These are phyloP conservation scores for Citrus mangshanensis DNA, from an alignment of 345 rosid genomes.

Conservation along the genomic window DNA sequence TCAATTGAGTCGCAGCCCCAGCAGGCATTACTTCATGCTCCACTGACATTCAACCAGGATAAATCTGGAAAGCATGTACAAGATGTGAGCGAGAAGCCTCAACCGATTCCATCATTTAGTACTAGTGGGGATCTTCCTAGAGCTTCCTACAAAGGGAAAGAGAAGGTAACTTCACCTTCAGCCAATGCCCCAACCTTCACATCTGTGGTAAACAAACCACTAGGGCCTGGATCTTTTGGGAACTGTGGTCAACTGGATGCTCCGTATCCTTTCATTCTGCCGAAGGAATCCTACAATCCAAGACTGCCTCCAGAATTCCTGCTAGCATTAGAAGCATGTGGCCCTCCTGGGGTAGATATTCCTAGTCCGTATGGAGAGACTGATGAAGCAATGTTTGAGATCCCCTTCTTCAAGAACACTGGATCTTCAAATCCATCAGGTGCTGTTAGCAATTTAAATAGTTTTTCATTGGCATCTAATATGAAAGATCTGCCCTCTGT, in stretches of 20 bases:
- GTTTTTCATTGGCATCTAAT: not conserved
- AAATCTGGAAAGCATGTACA: not conserved
- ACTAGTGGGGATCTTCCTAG: not conserved
- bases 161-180: slow-evolving; percentile 2
- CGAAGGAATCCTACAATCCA: not conserved
- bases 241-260: not conserved
- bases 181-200: not conserved
- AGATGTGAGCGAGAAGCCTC: not conserved
- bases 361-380: not conserved
- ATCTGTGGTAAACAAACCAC: not conserved
- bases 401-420: not conserved
- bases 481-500: not conserved
- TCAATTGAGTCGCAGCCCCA: not conserved
- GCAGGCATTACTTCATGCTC: not conserved
- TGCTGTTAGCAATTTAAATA: not conserved
- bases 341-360: not conserved
- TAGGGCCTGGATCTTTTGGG: not conserved
- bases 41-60: slow-evolving; percentile 1
- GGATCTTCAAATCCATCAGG: not conserved
- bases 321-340: slow-evolving; percentile 4
- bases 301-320: not conserved
- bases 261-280: not conserved
- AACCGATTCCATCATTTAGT: not conserved
- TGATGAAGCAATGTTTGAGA: not conserved
- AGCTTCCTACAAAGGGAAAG: slow-evolving; percentile 3